phyloP scores from a whole-genome alignment of 2,329 filamentous ascomycete species.

The Fusarium caatingaense region DNA sequence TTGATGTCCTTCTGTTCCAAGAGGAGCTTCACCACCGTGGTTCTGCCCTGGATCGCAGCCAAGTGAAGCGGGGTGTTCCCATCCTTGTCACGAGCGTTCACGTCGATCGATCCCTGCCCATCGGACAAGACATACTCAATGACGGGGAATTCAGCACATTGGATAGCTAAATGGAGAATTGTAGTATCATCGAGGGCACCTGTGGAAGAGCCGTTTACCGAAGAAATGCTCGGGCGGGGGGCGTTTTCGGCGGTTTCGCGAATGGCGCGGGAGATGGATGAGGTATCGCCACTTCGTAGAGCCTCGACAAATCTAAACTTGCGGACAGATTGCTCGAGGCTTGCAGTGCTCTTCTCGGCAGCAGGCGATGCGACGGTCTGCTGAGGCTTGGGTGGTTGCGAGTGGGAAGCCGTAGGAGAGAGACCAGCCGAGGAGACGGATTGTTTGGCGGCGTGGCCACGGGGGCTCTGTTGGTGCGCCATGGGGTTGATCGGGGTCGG shows the following conservation, averaged over 20 bases:
- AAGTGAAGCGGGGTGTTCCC: conserved; percentile 94
- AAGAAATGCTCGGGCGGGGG: conserved; percentile 67
- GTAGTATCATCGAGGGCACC: conserved; percentile 81
- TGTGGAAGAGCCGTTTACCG: conserved; percentile 56
- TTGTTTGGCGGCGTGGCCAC: conserved; percentile 60
- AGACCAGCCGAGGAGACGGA: conserved; percentile 57
- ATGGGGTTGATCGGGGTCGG: conserved; percentile 51
- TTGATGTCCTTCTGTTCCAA: conserved; percentile 87
- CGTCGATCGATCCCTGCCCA: conserved; percentile 73
- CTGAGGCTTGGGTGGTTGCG: conserved; percentile 36
- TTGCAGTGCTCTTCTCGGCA: conserved; percentile 58
- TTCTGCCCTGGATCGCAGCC: conserved; percentile 84
- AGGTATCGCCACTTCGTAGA: conserved; percentile 88
- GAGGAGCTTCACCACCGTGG: conserved; percentile 82
- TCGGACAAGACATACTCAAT: conserved; percentile 94
- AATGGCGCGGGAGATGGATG: conserved; percentile 87
- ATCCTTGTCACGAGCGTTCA: conserved; percentile 92
- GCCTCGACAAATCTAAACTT: conserved; percentile 96
- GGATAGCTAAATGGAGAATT: conserved; percentile 91
- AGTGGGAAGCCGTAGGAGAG: conserved; percentile 56
- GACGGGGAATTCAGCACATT: conserved; percentile 92
- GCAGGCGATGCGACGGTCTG: conserved; percentile 47
- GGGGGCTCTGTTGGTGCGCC: conserved; percentile 52
- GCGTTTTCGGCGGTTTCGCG: conserved; percentile 69
- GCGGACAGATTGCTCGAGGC: conserved; percentile 91